Conservation (phyloP, 2,329 filamentous ascomycete species). For the Neofusicoccum umdonicola region DNA sequence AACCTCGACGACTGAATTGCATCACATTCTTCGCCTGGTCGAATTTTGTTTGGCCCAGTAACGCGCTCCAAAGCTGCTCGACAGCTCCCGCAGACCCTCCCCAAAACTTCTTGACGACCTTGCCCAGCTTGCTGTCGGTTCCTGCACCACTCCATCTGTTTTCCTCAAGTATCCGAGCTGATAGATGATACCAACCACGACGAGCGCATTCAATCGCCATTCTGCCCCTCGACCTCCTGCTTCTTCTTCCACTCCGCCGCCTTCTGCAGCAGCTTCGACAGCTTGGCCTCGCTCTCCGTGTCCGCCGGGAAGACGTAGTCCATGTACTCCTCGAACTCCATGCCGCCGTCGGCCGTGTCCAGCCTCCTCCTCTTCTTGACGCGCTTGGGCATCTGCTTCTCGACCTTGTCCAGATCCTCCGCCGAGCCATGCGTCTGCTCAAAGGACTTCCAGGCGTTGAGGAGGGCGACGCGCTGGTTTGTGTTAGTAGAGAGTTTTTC, state of each 20-base stretch:
- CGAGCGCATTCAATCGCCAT: neutral
- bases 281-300: conserved; percentile 78
- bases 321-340: conserved; percentile 88
- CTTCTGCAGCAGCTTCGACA: conserved; percentile 80
- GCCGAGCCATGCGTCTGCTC: conserved; percentile 77
- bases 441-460: conserved; percentile 90
- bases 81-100: too few relatives aligned
- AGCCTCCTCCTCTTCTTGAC: conserved; percentile 89
- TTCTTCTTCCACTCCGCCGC: conserved; percentile 83
- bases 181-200: neutral
- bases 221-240: neutral
- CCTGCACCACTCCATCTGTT: neutral
- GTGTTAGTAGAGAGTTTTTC: conserved; percentile 30
- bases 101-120: too few relatives aligned
- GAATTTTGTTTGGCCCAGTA: too few relatives aligned
- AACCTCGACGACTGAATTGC: too few relatives aligned
- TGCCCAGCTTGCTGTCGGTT: too few relatives aligned
- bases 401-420: conserved; percentile 76
- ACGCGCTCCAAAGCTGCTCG: too few relatives aligned
- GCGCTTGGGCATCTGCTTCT: conserved; percentile 89
- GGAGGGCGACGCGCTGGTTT: conserved; percentile 70
- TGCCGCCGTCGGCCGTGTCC: conserved; percentile 66
- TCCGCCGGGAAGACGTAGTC: conserved; percentile 97
- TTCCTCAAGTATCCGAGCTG: too few relatives aligned
- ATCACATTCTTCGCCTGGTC: too few relatives aligned